A percentile compares a stretch with the other conserved stretches of the same genome.
Conservation (phyloP, 768 basidiomycete species). For the Gloeostereum incarnatum region DNA sequence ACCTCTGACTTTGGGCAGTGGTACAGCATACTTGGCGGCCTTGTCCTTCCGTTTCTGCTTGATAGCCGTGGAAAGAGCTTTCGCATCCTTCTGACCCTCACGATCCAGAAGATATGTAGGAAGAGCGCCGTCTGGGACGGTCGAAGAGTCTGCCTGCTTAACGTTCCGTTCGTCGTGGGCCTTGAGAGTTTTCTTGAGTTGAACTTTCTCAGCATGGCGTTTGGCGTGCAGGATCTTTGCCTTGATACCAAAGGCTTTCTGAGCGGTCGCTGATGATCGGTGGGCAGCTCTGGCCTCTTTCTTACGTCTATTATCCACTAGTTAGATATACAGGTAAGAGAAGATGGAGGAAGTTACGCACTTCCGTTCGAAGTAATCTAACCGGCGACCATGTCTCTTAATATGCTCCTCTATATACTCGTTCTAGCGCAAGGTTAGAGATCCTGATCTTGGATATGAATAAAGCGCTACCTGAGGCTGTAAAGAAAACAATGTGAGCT, state of each 20-base stretch:
- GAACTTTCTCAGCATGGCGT: constrained; percentile 95
- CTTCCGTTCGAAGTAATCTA: constrained; percentile 96
- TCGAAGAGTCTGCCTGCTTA: constrained; percentile 82
- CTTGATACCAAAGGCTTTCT: constrained; percentile 93
- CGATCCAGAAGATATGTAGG: constrained; percentile 95
- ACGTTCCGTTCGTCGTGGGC: constrained; percentile 98
- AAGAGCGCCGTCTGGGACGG: constrained; percentile 82
- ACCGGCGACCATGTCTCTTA: constrained; percentile 89
- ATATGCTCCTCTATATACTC: constrained; percentile 99
- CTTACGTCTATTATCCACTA: constrained; percentile 55
- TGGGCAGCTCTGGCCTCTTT: constrained; percentile 73
- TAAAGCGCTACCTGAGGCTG: constrained; percentile 55
- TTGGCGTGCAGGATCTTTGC: constrained; percentile 97
- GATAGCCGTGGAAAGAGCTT: constrained; percentile 90
- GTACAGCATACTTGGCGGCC: constrained; percentile 96
- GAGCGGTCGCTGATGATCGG: constrained; percentile 72
- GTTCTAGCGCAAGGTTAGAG: constrained; percentile 45
- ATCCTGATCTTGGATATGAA: too few relatives aligned
- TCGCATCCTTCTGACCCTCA: constrained; percentile 97
- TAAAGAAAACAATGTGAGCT: constrained; percentile 11
- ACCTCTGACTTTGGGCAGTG: constrained; percentile 92
- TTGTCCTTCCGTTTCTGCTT: constrained; percentile 99
- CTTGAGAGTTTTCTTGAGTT: constrained; percentile 99
- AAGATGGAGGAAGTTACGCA: constrained; percentile 27
- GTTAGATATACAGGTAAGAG: background rate